A percentile compares a stretch with the other conserved stretches of the same genome.
phyloP scores from a whole-genome alignment of 176 grass and related monocot genomes.

The Hordeum vulgare region MorexV3_pseudomolecules_assembly NC_058519.1:12738221-12738720 shows the following conservation, averaged over 20 bases:
- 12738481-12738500: neutral
- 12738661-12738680: neutral
- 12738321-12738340: too few relatives aligned
- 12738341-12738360: too few relatives aligned
- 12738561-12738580: neutral
- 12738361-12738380: too few relatives aligned
- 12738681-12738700: neutral
- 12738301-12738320: too few relatives aligned
- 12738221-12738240: too few relatives aligned
- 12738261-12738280: too few relatives aligned
- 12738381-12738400: too few relatives aligned
- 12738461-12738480: neutral
- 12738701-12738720: neutral
- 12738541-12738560: neutral
- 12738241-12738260: too few relatives aligned
- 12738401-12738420: too few relatives aligned
- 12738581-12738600: neutral
- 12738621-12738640: neutral
- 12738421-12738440: too few relatives aligned
- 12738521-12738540: neutral
- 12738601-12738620: neutral
- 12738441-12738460: neutral
- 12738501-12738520: neutral
- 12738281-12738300: too few relatives aligned
- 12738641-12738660: neutral